Conservation (phyloP, 305 asterid species). For the Petunia hybrid region DNA sequence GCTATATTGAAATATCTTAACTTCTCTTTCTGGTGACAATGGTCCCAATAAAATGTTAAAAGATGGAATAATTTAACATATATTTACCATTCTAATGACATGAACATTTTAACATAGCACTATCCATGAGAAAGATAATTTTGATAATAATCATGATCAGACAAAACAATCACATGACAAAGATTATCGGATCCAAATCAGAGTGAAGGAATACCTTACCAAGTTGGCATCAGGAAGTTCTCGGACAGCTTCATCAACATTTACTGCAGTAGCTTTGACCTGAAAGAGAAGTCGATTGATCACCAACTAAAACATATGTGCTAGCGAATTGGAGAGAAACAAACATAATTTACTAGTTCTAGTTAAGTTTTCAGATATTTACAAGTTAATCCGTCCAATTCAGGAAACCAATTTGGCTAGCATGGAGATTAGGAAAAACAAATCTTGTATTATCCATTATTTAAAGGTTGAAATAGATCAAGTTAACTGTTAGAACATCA, state of each 20-base stretch:
- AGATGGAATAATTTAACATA: not conserved
- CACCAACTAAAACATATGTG: conserved; percentile 19
- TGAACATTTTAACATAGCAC: not conserved
- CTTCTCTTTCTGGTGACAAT: conserved; percentile 3
- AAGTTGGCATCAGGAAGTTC: conserved; percentile 99
- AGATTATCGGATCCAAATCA: conserved; percentile 38
- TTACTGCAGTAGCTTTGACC: conserved; percentile 98
- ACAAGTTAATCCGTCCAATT: not conserved
- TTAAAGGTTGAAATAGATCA: not conserved
- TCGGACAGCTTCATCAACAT: conserved; percentile 93
- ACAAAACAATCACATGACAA: not conserved
- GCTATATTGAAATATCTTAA: conserved; percentile 11
- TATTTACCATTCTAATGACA: not conserved
- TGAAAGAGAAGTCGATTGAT: conserved; percentile 42
- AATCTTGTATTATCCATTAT: not conserved
- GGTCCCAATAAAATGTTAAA: conserved; percentile 30
- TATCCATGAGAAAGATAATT: not conserved
- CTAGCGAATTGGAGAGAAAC: not conserved
- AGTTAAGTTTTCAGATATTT: conserved; percentile 6
- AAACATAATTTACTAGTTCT: not conserved
- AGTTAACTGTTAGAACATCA: not conserved
- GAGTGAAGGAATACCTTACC: conserved; percentile 96
- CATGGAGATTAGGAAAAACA: not conserved
- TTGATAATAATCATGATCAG: conserved; percentile 11
- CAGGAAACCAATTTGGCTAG: not conserved